Conservation (phyloP, 2,329 filamentous ascomycete species). For the Sarocladium oryzae region DNA sequence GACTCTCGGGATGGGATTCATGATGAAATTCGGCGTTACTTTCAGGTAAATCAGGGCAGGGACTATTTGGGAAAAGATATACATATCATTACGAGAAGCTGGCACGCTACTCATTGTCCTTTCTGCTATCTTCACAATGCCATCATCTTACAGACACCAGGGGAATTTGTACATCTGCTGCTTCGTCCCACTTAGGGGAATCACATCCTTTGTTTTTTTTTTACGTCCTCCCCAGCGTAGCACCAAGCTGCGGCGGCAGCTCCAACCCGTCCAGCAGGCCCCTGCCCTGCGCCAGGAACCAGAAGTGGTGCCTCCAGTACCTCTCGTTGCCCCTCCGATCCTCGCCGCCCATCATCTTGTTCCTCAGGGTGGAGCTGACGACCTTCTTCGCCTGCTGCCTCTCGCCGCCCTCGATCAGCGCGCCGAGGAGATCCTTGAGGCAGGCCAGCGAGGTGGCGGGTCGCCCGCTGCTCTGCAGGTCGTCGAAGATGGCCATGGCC, state of each 20-base stretch:
- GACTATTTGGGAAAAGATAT: too few relatives aligned
- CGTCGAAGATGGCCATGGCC: constrained; percentile 43
- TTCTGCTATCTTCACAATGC: too few relatives aligned
- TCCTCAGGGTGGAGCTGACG: constrained; percentile 23
- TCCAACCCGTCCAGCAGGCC: constrained; percentile 26
- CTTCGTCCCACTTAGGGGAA: not conserved
- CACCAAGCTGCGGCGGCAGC: constrained; percentile 16
- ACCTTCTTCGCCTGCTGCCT: constrained; percentile 24
- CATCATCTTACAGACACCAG: too few relatives aligned
- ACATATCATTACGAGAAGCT: too few relatives aligned
- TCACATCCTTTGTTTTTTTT: too few relatives aligned
- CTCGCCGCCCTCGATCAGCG: constrained; percentile 20
- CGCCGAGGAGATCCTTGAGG: constrained; percentile 35
- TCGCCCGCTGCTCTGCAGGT: constrained; percentile 32
- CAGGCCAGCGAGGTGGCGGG: constrained; percentile 35
- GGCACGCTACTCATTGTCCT: too few relatives aligned
- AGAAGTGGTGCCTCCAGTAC: constrained; percentile 44
- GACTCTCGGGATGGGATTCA: too few relatives aligned
- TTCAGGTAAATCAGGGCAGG: too few relatives aligned
- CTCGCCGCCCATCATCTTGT: constrained; percentile 20
- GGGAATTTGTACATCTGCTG: not conserved
- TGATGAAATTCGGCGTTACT: too few relatives aligned
- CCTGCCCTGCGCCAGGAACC: constrained; percentile 37
- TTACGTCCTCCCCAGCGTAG: constrained; percentile 7
- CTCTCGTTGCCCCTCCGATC: constrained; percentile 17